Base-by-base conservation (phyloP, 1,284 basidiomycete genomes). In the Rhodofomes roseus region DNA sequence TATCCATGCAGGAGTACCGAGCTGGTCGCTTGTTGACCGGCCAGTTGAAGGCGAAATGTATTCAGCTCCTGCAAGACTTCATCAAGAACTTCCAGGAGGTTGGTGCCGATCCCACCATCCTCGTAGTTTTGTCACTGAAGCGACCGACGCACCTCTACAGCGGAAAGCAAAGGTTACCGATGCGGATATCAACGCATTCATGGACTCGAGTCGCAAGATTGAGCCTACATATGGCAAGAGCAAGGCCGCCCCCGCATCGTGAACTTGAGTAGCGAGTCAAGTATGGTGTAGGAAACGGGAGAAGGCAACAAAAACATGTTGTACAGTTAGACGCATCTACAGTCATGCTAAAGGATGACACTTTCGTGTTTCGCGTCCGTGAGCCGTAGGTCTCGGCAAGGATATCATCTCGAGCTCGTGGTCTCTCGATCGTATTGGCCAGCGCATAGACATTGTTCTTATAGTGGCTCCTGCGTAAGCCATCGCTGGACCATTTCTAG, bases 61-160 rank as follows among this genome's bases (percentile, higher is more conserved):
- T 99, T 63, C 82, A 85, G 56, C 72, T 90, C 58, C 74, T 99
- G 37, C 95, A 98, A 73, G 78, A 83, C 50, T 92, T 98, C 62
- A 92, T 98, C 31, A 82, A 83, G 55, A 84, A 81, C 1, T 99
- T 99, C 83, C 96, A 99, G 77, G 91, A 92, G 76, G 95, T 93
- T 11, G 11, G 63, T 55, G 81, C 70, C 2, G 58, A 14, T n/a
- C 18, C 44, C 41, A 59, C 11, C 54, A 25, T 31, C 16, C 27
- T 25, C 11, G 11, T 27, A 8, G 18, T n/a, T 18, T 31, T 20
- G 4, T 36, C 31, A 31, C 16, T 54, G 55, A 34, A 5, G 3
- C 12, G 6, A 7, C 43, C 58, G n/a, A 18, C 25, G 41, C 6
- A 7, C 31, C 34, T n/a, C n/a, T 54, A 5, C 67, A 98, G 93